Evolutionary conservation across 31 red algal species (phyloP).

Genomic region (Odonthalia washingtoniensis): DNA sequence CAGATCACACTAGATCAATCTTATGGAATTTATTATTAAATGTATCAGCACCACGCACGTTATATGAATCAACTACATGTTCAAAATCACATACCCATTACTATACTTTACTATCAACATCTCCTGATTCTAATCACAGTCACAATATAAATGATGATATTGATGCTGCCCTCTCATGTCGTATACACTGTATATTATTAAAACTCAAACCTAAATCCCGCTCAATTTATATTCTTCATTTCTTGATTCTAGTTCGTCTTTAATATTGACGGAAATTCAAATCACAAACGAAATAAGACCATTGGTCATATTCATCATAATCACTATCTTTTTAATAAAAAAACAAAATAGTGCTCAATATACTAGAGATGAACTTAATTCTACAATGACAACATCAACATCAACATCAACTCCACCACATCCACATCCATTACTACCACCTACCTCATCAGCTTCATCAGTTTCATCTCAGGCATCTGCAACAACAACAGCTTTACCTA

Average conservation of each 20-base stretch:
- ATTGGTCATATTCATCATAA: background rate
- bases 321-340: slow-evolving; percentile 23
- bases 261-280: slow-evolving; percentile 21
- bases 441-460: no score
- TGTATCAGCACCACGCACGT: slow-evolving; percentile 61
- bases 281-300: no score
- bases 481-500: background rate
- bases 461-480: no score
- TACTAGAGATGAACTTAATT: slow-evolving; percentile 10
- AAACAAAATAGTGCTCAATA: slow-evolving; percentile 39
- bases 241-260: slow-evolving; percentile 33
- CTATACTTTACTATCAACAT: no score
- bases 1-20: slow-evolving; percentile 52
- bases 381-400: background rate
- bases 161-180: slow-evolving; percentile 25
- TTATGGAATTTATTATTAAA: slow-evolving; percentile 84
- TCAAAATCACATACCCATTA: background rate
- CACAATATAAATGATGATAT: slow-evolving; percentile 37
- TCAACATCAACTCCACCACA: background rate
- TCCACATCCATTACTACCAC: background rate
- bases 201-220: slow-evolving; percentile 45
- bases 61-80: background rate
- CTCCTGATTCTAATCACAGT: slow-evolving; percentile 9
- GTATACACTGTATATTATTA: slow-evolving; percentile 59
- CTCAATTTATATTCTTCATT: slow-evolving; percentile 19